phyloP scores from a whole-genome alignment of 352 stramenopile genomes.

The Pythium dissotocum region DNA sequence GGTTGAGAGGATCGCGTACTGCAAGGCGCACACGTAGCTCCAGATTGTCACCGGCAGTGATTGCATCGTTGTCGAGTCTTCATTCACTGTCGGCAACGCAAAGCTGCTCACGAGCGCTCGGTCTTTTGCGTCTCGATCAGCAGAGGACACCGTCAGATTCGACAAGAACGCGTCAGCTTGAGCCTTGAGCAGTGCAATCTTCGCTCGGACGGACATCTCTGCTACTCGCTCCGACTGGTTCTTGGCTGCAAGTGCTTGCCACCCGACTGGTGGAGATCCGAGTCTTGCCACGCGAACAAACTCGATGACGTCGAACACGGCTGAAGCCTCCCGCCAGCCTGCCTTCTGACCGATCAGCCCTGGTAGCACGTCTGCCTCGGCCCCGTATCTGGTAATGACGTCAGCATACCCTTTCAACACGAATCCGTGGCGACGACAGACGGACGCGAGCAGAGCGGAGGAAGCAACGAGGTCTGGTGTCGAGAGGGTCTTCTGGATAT shows the following conservation, averaged over 20 bases:
- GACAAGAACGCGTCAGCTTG: slow-evolving; percentile 4
- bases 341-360: slow-evolving; percentile 23
- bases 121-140: slow-evolving; percentile 25
- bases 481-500: slow-evolving; percentile 10
- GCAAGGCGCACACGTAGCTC: slow-evolving; percentile 25
- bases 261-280: slow-evolving; percentile 17
- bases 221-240: not conserved
- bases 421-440: slow-evolving; percentile 18
- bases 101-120: slow-evolving; percentile 53
- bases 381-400: not conserved
- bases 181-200: slow-evolving; percentile 10
- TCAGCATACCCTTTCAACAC: slow-evolving; percentile 10
- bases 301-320: slow-evolving; percentile 20
- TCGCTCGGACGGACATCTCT: slow-evolving; percentile 16
- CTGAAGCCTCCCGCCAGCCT: slow-evolving; percentile 13
- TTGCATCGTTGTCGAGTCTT: slow-evolving; percentile 10
- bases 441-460: slow-evolving; percentile 8
- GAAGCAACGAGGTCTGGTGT: slow-evolving; percentile 5
- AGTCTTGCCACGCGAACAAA: slow-evolving; percentile 20
- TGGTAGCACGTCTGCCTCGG: slow-evolving; percentile 16
- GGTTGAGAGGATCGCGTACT: slow-evolving; percentile 13
- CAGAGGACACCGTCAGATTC: not conserved
- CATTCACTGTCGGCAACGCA: slow-evolving; percentile 32
- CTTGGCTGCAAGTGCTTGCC: slow-evolving; percentile 10
- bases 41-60: slow-evolving; percentile 18